phyloP scores from a whole-genome alignment of 139 green algal species.

The Micractinium conductrix region DNA sequence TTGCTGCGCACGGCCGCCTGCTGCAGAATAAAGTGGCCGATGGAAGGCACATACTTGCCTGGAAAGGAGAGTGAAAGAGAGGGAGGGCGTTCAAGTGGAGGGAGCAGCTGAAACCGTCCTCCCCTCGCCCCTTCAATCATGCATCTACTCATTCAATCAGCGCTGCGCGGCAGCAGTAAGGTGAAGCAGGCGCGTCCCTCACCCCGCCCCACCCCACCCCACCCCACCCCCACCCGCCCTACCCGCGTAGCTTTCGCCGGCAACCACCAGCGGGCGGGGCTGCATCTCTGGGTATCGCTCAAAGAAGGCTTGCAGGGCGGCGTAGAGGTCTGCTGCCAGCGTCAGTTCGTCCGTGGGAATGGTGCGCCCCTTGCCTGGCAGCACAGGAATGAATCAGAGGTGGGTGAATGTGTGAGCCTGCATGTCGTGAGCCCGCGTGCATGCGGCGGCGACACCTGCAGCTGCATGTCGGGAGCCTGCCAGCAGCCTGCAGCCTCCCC shows the following conservation, averaged over 20 bases:
- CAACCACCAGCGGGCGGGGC: conserved; percentile 80
- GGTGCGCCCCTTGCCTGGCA: conserved; percentile 59
- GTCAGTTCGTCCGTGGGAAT: conserved; percentile 51
- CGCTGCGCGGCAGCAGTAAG: too few relatives aligned
- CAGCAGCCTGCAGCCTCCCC: too few relatives aligned
- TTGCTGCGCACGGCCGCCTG: conserved; percentile 4
- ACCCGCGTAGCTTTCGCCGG: conserved; percentile 85
- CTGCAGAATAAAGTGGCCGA: conserved; percentile 73
- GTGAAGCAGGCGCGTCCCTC: neutral
- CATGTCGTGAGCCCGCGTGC: too few relatives aligned
- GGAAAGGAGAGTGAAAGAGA: too few relatives aligned
- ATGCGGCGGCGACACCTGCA: too few relatives aligned
- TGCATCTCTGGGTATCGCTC: conserved; percentile 67
- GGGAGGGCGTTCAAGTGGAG: too few relatives aligned
- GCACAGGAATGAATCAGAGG: neutral
- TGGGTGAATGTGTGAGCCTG: neutral
- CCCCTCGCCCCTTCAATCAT: too few relatives aligned
- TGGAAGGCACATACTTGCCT: conserved; percentile 45
- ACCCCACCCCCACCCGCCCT: neutral
- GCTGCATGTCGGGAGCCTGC: too few relatives aligned
- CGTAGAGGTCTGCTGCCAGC: conserved; percentile 90
- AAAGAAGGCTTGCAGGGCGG: conserved; percentile 91
- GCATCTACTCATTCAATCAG: too few relatives aligned
- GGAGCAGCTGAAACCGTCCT: neutral
- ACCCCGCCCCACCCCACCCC: neutral